phyloP scores from a whole-genome alignment of 495 filamentous ascomycete species.

The Daldinia vernicosa region DNA sequence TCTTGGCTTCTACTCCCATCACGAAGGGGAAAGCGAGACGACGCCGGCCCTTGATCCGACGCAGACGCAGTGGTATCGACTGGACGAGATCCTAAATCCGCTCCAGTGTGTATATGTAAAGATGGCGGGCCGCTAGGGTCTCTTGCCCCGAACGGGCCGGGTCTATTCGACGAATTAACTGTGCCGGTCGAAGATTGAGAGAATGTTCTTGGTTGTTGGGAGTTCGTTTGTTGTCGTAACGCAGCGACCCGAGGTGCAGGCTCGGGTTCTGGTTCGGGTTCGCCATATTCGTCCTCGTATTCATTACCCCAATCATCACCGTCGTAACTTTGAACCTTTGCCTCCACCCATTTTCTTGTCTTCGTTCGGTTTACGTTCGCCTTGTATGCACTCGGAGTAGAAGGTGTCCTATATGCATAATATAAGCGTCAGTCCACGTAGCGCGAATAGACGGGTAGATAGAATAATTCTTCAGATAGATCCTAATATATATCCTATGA shows the following conservation, averaged over 20 bases:
- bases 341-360: slow-evolving; percentile 94
- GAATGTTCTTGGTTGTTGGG: slow-evolving; percentile 33
- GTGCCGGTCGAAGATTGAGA: slow-evolving; percentile 30
- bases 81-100: slow-evolving; percentile 4
- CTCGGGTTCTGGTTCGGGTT: slow-evolving; percentile 55
- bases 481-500: not conserved
- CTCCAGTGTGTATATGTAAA: slow-evolving; percentile 37
- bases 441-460: not conserved
- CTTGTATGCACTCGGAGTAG: slow-evolving; percentile 52
- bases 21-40: slow-evolving; percentile 61
- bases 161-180: slow-evolving; percentile 11
- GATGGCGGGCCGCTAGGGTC: slow-evolving; percentile 28
- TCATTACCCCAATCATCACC: slow-evolving; percentile 95
- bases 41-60: slow-evolving; percentile 38
- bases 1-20: slow-evolving; percentile 68
- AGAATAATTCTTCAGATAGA: not conserved
- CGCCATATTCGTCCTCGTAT: slow-evolving; percentile 77
- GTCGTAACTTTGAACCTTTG: slow-evolving; percentile 86
- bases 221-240: slow-evolving; percentile 34
- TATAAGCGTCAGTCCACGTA: slow-evolving; percentile 20
- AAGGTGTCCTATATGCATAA: slow-evolving; percentile 44
- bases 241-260: slow-evolving; percentile 39
- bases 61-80: slow-evolving; percentile 14
- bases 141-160: slow-evolving; percentile 21
- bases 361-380: slow-evolving; percentile 90